Conservation (phyloP, 148 eudicot genomes). For the Vaccinium corymbosum region DNA sequence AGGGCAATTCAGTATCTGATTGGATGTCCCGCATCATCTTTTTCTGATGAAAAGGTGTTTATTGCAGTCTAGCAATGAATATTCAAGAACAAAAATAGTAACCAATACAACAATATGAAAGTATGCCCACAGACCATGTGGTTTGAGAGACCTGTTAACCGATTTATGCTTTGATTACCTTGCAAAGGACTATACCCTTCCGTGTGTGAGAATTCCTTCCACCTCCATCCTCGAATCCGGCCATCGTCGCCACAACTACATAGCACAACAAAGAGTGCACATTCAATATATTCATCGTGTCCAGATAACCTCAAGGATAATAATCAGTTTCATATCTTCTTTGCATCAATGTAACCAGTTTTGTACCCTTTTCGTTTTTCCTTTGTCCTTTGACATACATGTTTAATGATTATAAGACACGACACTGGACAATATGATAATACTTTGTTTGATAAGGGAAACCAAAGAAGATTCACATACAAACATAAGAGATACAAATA, state of each 20-base stretch:
- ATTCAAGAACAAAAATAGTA: not conserved
- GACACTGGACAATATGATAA: not conserved
- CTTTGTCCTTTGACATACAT: not conserved
- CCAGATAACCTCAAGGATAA: not conserved
- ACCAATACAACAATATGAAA: not conserved
- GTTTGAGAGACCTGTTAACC: not conserved
- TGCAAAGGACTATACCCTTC: conserved; percentile 31
- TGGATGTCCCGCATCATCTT: not conserved
- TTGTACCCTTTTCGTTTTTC: not conserved
- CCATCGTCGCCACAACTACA: conserved; percentile 99
- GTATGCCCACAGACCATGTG: not conserved
- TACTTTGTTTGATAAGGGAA: not conserved
- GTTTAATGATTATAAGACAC: not conserved
- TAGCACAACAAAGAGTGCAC: conserved; percentile 10
- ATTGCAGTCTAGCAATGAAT: not conserved
- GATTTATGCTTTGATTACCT: conserved; percentile 32
- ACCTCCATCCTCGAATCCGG: conserved; percentile 84
- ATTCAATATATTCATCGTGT: conserved; percentile 2
- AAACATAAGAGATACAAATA: not conserved
- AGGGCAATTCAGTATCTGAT: not conserved
- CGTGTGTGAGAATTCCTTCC: conserved; percentile 57
- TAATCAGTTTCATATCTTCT: not conserved
- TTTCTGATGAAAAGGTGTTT: not conserved
- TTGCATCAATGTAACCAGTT: too few relatives aligned
- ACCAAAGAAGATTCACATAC: not conserved